phyloP scores from a whole-genome alignment of 164 flowering plant genomes.

The Piper longum region DNA sequence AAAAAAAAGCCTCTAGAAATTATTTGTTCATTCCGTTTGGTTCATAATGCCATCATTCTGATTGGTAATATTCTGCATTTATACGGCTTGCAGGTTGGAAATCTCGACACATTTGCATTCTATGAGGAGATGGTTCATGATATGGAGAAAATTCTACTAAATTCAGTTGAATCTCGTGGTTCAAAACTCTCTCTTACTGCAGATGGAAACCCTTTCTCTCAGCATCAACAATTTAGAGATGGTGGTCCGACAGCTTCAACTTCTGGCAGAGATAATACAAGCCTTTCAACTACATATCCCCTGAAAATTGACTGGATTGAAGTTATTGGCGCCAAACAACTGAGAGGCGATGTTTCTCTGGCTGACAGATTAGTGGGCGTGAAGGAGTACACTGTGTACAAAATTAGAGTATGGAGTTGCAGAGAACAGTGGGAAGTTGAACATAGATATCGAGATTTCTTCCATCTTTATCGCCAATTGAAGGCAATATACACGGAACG shows the following conservation, averaged over 20 bases:
- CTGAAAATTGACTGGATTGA: slow-evolving; percentile 64
- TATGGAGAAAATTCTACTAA: slow-evolving; percentile 90
- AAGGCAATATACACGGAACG: slow-evolving; percentile 43
- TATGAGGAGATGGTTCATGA: slow-evolving; percentile 81
- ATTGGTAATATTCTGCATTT: background rate
- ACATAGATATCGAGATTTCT: slow-evolving; percentile 84
- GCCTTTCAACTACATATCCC: slow-evolving; percentile 15
- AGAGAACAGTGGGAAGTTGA: slow-evolving; percentile 78
- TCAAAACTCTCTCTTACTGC: slow-evolving; percentile 25
- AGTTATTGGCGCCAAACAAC: slow-evolving; percentile 82
- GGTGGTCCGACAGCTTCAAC: slow-evolving; percentile 82
- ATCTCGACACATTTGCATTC: slow-evolving; percentile 29
- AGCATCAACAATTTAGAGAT: slow-evolving; percentile 47
- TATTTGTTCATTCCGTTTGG: background rate
- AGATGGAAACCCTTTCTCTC: slow-evolving; percentile 19
- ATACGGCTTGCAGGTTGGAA: slow-evolving; percentile 32
- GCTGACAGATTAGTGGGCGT: slow-evolving; percentile 93
- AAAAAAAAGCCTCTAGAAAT: background rate
- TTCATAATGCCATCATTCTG: background rate
- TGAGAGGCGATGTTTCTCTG: slow-evolving; percentile 74
- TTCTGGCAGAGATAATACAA: slow-evolving; percentile 38
- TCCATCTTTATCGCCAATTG: slow-evolving; percentile 55
- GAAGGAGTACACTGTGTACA: slow-evolving; percentile 77
- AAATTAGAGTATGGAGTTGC: slow-evolving; percentile 71
- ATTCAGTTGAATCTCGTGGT: slow-evolving; percentile 41